A percentile compares a stretch with the other conserved stretches of the same genome.
phyloP scores from a whole-genome alignment of 2,329 filamentous ascomycete species.

The Colletotrichum simmondsii region DNA sequence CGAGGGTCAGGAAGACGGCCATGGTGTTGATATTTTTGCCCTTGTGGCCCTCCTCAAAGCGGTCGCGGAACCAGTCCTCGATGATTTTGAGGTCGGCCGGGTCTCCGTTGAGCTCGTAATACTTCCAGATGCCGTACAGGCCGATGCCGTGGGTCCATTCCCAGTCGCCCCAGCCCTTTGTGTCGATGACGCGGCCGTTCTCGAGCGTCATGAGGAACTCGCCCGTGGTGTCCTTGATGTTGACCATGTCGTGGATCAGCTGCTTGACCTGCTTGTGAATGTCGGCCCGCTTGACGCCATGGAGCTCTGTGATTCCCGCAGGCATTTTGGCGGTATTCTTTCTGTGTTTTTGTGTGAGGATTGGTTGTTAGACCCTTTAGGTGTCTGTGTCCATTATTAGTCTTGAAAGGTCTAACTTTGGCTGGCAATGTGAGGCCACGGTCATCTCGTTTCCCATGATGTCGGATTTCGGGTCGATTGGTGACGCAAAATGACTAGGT shows the following conservation, averaged over 20 bases:
- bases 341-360: not conserved
- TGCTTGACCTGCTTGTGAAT: constrained; percentile 69
- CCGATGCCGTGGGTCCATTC: constrained; percentile 87
- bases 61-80: constrained; percentile 77
- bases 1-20: constrained; percentile 80
- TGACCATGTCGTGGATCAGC: constrained; percentile 79
- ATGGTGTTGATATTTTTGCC: constrained; percentile 91
- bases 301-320: constrained; percentile 43
- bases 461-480: not conserved
- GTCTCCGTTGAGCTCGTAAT: constrained; percentile 78
- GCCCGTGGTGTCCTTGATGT: constrained; percentile 80
- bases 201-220: constrained; percentile 77
- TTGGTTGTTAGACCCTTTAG: not conserved
- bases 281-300: constrained; percentile 58
- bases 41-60: constrained; percentile 76
- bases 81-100: constrained; percentile 71
- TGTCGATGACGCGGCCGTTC: constrained; percentile 83
- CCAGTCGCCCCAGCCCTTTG: constrained; percentile 87
- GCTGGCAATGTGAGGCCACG: not conserved
- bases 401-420: not conserved
- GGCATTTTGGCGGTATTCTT: constrained; percentile 46
- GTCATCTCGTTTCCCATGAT: too few species aligned
- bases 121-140: constrained; percentile 85
- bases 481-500: not conserved
- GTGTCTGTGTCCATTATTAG: not conserved